Conservation (phyloP, 1,284 basidiomycete genomes). For the Tilletia indica region DNA sequence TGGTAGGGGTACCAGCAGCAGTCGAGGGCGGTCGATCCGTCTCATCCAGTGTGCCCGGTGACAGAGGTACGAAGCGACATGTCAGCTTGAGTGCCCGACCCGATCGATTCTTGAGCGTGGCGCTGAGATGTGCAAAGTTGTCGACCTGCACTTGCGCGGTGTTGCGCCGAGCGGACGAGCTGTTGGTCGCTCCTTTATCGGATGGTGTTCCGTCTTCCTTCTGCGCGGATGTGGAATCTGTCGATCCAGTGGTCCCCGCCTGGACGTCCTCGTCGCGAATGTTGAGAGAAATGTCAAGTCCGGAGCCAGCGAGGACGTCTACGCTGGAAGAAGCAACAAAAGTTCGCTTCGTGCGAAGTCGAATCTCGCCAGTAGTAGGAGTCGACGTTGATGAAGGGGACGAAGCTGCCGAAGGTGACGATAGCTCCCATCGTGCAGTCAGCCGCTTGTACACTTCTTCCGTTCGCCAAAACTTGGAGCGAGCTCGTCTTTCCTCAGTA, state of each 20-base stretch:
- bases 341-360: slow-evolving; percentile 12
- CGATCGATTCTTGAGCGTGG: slow-evolving; percentile 23
- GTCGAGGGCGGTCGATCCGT: neutral
- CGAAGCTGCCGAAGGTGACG: neutral
- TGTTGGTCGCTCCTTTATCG: too few relatives aligned
- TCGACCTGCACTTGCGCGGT: slow-evolving; percentile 21
- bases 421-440: slow-evolving; percentile 66
- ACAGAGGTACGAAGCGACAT: slow-evolving; percentile 30
- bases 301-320: neutral
- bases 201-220: neutral
- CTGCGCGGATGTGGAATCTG: too few relatives aligned
- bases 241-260: neutral
- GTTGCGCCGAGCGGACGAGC: neutral
- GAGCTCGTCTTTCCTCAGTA: slow-evolving; percentile 67
- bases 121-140: slow-evolving; percentile 18
- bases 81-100: slow-evolving; percentile 23
- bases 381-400: slow-evolving; percentile 20
- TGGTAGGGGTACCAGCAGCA: neutral
- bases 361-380: slow-evolving; percentile 5
- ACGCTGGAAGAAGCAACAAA: too few relatives aligned
- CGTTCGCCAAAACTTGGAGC: slow-evolving; percentile 83
- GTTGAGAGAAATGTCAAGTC: neutral
- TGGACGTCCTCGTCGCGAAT: neutral
- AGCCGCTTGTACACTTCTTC: slow-evolving; percentile 66
- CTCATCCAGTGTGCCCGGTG: neutral